Evolutionary conservation across 208 protist species (phyloP).

Genomic region (Wallacemonas sp.): DNA sequence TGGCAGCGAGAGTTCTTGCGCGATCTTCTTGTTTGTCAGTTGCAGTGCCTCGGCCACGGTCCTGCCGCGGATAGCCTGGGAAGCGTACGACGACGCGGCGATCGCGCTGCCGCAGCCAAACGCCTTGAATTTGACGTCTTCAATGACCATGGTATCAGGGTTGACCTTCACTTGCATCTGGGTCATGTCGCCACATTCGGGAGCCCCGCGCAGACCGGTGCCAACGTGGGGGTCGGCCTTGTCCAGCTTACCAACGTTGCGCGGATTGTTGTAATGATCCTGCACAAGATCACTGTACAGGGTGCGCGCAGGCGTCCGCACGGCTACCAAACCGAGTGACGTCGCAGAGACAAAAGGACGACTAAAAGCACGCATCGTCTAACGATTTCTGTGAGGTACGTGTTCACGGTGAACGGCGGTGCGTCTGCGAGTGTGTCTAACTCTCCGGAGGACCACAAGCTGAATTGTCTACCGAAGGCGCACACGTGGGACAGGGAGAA

Average conservation of each 20-base stretch:
- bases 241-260: conserved; percentile 98
- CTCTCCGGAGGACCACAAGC: neutral
- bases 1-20: conserved; percentile 97
- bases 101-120: conserved; percentile 99
- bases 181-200: conserved; percentile 99
- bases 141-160: conserved; percentile 88
- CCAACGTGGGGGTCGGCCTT: conserved; percentile 95
- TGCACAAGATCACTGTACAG: conserved; percentile 97
- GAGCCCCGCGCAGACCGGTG: conserved; percentile 97
- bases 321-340: neutral
- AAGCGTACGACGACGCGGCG: conserved; percentile 96
- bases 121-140: conserved; percentile 98
- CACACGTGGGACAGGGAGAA: too few species aligned
- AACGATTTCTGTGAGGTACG: neutral
- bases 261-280: conserved; percentile 99
- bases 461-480: too few species aligned
- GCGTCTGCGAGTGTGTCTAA: neutral
- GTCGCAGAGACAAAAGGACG: neutral
- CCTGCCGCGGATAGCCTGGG: conserved; percentile 98
- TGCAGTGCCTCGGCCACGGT: conserved; percentile 95
- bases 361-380: conserved; percentile 9
- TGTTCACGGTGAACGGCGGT: neutral
- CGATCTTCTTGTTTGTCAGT: conserved; percentile 99
- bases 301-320: conserved; percentile 30
- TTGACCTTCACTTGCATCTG: conserved; percentile 97